A percentile compares a stretch with the other conserved stretches of the same genome.
Evolutionary conservation across 2,329 filamentous ascomycete species (phyloP).

Genomic region (Chaetothyriales sp.): DNA sequence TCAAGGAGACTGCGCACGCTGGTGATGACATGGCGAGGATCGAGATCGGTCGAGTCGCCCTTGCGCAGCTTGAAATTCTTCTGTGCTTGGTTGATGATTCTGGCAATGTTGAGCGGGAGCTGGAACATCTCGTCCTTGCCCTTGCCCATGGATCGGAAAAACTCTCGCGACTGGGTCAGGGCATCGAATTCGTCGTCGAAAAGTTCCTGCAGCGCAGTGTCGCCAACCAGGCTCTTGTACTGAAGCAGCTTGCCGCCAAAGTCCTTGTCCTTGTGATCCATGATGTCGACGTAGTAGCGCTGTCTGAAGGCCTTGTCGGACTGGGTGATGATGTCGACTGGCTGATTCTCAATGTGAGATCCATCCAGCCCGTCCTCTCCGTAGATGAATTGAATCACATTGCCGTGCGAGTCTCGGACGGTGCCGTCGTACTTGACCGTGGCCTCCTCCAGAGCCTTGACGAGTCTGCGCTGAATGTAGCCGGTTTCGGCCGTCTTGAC

Average conservation of each 20-base stretch:
- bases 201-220: constrained; percentile 72
- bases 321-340: constrained; percentile 71
- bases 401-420: constrained; percentile 88
- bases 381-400: constrained; percentile 94
- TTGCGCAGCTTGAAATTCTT: constrained; percentile 84
- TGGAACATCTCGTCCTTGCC: constrained; percentile 51
- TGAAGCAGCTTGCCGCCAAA: constrained; percentile 65
- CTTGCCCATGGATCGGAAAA: constrained; percentile 58
- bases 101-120: constrained; percentile 77
- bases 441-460: constrained; percentile 95
- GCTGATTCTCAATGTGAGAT: constrained; percentile 84
- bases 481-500: constrained; percentile 99
- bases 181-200: constrained; percentile 81
- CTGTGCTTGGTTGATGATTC: constrained; percentile 82
- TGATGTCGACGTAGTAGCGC: constrained; percentile 75
- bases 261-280: constrained; percentile 53
- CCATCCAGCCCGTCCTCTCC: constrained; percentile 95
- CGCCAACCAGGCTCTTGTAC: constrained; percentile 71
- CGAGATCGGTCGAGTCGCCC: constrained; percentile 71
- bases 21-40: constrained; percentile 75
- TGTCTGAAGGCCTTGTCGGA: constrained; percentile 65
- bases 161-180: constrained; percentile 58
- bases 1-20: constrained; percentile 62
- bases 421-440: constrained; percentile 97
- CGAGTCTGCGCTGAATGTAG: constrained; percentile 95